These are phyloP conservation scores for Rhododendron molle DNA, from an alignment of 148 eudicot species.

Conservation along the genomic window DNA sequence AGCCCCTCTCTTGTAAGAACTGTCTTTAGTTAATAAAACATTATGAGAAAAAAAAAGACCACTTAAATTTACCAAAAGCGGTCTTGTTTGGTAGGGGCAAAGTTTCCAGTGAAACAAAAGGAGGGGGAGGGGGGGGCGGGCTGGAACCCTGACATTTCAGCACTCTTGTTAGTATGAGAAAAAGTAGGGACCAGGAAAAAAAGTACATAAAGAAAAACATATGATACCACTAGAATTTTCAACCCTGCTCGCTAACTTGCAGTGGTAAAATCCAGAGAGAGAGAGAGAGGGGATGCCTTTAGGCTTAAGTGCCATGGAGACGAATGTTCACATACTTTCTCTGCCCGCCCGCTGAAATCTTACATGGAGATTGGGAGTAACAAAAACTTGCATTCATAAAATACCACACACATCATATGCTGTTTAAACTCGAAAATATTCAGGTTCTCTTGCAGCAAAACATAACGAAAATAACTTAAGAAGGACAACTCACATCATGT, in stretches of 20 bases:
- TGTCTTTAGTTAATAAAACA: not conserved
- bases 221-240: not conserved
- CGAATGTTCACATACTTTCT: not conserved
- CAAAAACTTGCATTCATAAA: conserved; percentile 16
- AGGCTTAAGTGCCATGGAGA: not conserved
- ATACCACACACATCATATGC: conserved; percentile 8
- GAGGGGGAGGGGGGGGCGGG: too few species aligned
- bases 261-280: not conserved
- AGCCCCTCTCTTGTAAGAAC: not conserved
- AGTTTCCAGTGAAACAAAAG: not conserved
- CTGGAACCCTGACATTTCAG: not conserved
- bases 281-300: too few species aligned
- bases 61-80: not conserved
- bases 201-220: not conserved
- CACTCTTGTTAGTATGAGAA: too few species aligned
- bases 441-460: conserved; percentile 16
- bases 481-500: not conserved
- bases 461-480: not conserved
- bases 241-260: not conserved
- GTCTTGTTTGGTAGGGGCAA: not conserved
- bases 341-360: conserved; percentile 7
- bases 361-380: conserved; percentile 14
- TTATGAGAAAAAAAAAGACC: not conserved
- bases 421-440: conserved; percentile 13
- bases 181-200: not conserved